phyloP scores from a whole-genome alignment of 1,139 yeast species.

The Debaryomyces psychrophilus region DNA sequence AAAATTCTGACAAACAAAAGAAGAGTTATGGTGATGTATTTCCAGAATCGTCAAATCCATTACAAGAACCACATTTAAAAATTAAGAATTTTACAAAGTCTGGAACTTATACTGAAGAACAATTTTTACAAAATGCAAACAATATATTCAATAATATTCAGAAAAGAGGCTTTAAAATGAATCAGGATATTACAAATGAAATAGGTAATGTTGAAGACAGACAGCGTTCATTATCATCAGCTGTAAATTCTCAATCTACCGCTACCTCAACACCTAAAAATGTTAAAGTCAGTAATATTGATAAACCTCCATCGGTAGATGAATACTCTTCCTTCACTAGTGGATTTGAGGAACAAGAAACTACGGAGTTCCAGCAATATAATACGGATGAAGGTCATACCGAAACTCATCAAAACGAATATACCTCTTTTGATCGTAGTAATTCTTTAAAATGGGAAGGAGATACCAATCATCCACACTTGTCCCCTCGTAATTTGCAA shows the following conservation, averaged over 20 bases:
- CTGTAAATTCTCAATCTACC: constrained; percentile 21
- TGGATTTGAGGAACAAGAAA: constrained; percentile 33
- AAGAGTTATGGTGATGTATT: neutral
- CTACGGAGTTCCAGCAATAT: constrained; percentile 20
- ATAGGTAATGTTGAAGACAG: constrained; percentile 10
- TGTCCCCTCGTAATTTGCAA: constrained; percentile 15
- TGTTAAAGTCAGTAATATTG: constrained; percentile 23
- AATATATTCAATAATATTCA: constrained; percentile 44
- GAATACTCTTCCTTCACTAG: constrained; percentile 43
- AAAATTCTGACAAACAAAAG: neutral
- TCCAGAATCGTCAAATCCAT: constrained; percentile 1
- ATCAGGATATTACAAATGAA: constrained; percentile 11
- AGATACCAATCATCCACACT: constrained; percentile 8
- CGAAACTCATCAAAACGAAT: constrained; percentile 24
- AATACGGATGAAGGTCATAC: constrained; percentile 15
- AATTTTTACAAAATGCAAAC: constrained; percentile 43
- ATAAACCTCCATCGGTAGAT: constrained; percentile 19
- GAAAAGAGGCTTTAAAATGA: constrained; percentile 32
- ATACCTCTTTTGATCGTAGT: constrained; percentile 26
- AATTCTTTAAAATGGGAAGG: constrained; percentile 1
- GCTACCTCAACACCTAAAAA: constrained; percentile 46
- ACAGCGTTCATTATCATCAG: constrained; percentile 2
- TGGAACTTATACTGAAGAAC: constrained; percentile 39
- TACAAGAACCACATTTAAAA: constrained; percentile 30
- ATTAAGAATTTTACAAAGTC: constrained; percentile 37